phyloP scores from a whole-genome alignment of 2,329 filamentous ascomycete genomes.

The Didymella glomerata region DNA sequence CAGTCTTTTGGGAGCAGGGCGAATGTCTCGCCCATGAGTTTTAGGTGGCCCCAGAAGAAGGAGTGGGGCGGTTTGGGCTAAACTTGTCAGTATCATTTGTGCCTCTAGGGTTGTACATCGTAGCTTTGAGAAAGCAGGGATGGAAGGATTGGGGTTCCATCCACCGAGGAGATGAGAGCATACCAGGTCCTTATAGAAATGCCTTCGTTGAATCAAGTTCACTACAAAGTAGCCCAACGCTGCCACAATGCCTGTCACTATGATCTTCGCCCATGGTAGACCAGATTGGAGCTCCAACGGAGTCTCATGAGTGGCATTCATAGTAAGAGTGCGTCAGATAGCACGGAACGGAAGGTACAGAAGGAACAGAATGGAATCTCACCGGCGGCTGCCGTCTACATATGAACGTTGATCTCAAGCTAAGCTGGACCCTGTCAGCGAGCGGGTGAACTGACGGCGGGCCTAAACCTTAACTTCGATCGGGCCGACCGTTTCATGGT shows the following conservation, averaged over 20 bases:
- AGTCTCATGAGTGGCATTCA: neutral
- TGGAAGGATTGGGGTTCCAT: neutral
- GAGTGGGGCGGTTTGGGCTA: constrained; percentile 54
- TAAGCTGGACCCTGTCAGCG: constrained; percentile 8
- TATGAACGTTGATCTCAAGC: neutral
- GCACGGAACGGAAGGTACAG: neutral
- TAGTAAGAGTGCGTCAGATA: neutral
- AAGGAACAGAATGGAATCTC: neutral
- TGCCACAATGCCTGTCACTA: constrained; percentile 23
- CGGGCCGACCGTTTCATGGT: constrained; percentile 1
- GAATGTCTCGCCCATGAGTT: constrained; percentile 49
- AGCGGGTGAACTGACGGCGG: neutral
- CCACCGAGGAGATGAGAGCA: neutral
- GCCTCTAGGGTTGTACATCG: neutral
- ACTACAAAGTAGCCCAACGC: constrained; percentile 30
- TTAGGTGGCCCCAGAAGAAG: constrained; percentile 54
- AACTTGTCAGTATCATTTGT: neutral
- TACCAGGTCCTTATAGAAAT: constrained; percentile 38
- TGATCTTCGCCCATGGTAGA: constrained; percentile 27
- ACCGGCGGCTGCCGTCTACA: neutral
- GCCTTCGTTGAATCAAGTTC: constrained; percentile 33
- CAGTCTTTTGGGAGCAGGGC: constrained; percentile 43
- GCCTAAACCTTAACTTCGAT: neutral
- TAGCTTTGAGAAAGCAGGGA: neutral
- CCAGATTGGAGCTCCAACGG: constrained; percentile 8